Evolutionary conservation across 2,329 filamentous ascomycete genomes (phyloP).

Genomic region (Pyrenophora tritici-repentis): DNA sequence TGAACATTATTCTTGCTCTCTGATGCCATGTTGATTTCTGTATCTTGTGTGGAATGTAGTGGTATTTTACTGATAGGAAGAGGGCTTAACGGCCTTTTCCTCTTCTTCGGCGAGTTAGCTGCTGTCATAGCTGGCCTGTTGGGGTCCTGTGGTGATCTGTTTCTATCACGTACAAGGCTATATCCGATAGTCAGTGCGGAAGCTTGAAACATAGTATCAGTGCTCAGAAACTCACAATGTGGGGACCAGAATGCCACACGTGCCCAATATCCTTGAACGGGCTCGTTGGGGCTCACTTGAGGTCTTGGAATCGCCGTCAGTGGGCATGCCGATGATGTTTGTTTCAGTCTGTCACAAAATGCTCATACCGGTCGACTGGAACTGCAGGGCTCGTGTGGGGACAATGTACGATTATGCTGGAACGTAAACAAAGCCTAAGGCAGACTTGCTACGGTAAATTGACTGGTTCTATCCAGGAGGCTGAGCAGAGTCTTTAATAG

Average conservation of each 20-base stretch:
- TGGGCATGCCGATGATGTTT: constrained; percentile 37
- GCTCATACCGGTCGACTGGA: constrained; percentile 26
- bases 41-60: constrained; percentile 16
- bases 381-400: not conserved
- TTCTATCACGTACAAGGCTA: constrained; percentile 42
- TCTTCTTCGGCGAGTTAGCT: constrained; percentile 44
- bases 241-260: constrained; percentile 33
- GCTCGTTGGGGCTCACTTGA: constrained; percentile 34
- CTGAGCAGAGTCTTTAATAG: constrained; percentile 16
- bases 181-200: constrained; percentile 3
- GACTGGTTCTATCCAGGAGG: constrained; percentile 12
- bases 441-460: not conserved
- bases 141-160: constrained; percentile 27
- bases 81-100: constrained; percentile 35
- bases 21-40: constrained; percentile 6
- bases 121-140: constrained; percentile 33
- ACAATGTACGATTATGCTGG: not conserved
- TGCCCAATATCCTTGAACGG: constrained; percentile 31
- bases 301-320: constrained; percentile 33
- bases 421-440: constrained; percentile 1
- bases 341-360: constrained; percentile 26
- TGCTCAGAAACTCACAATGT: constrained; percentile 30
- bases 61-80: constrained; percentile 17
- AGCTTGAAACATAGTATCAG: not conserved
- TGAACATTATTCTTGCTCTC: not conserved